phyloP scores from a whole-genome alignment of 83 land plant genomes.

The Isoetes engelmannii region DNA sequence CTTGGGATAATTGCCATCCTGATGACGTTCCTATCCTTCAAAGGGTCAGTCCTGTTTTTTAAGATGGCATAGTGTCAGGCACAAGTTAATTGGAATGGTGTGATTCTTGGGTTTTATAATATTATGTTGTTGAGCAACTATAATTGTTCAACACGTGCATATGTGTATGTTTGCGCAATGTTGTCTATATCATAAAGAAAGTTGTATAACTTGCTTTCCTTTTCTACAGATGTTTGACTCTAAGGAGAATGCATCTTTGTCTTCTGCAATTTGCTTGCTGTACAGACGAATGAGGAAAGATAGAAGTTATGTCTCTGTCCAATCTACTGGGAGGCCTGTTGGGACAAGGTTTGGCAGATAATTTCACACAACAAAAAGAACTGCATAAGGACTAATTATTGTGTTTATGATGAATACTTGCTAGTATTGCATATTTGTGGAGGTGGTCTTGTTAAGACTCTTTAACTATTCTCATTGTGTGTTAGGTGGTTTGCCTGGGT shows the following conservation, averaged over 20 bases:
- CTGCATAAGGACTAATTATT: background rate
- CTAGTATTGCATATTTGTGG: background rate
- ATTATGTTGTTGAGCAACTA: too few relatives aligned
- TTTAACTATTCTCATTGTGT: background rate
- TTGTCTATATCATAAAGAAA: too few relatives aligned
- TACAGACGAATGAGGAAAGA: conserved; percentile 28
- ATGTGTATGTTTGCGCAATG: too few relatives aligned
- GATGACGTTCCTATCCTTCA: conserved; percentile 21
- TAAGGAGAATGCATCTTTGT: conserved; percentile 12
- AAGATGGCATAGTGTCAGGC: background rate
- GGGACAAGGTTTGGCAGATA: conserved; percentile 19
- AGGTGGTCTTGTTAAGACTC: background rate
- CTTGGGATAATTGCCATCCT: conserved; percentile 33
- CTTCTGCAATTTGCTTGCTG: conserved; percentile 13
- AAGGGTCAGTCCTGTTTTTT: conserved; percentile 14
- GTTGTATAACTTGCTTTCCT: background rate
- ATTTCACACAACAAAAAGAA: background rate
- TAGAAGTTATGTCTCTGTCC: conserved; percentile 20
- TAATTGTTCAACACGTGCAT: too few relatives aligned
- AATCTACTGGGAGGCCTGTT: conserved; percentile 30
- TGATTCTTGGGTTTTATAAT: too few relatives aligned
- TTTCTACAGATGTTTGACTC: conserved; percentile 23
- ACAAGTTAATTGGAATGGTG: background rate
- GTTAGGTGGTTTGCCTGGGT: conserved; percentile 36
- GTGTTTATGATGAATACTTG: background rate